These are phyloP conservation scores for Verbascum thapsus DNA, from an alignment of 257 asterid species.

Conservation along the genomic window DNA sequence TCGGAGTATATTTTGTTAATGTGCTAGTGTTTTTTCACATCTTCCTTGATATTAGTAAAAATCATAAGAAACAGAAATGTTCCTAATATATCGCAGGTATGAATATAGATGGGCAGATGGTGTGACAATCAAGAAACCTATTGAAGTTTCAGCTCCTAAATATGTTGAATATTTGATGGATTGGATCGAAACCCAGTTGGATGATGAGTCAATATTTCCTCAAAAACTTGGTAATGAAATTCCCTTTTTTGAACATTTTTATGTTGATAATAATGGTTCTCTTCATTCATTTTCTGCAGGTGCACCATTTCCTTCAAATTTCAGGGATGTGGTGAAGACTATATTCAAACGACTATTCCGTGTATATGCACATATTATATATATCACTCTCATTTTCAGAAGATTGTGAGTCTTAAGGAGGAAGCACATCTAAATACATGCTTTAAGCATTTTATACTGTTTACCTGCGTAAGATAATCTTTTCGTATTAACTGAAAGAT, in stretches of 20 bases:
- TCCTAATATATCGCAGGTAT: constrained; percentile 46
- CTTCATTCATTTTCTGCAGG: constrained; percentile 42
- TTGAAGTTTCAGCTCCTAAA: constrained; percentile 92
- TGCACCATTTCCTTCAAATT: constrained; percentile 82
- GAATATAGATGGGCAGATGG: constrained; percentile 99
- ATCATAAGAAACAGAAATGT: not conserved
- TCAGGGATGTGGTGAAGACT: constrained; percentile 76
- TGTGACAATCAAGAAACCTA: constrained; percentile 82
- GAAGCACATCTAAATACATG: constrained; percentile 89
- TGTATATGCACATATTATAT: constrained; percentile 87
- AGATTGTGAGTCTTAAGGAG: constrained; percentile 73
- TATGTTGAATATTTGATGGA: constrained; percentile 93
- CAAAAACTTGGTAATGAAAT: constrained; percentile 69
- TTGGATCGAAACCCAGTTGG: constrained; percentile 89
- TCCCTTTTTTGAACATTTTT: not conserved
- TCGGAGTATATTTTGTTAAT: not conserved
- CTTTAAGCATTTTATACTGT: constrained; percentile 76
- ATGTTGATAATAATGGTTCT: not conserved
- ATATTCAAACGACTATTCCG: constrained; percentile 81
- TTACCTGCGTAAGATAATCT: constrained; percentile 83
- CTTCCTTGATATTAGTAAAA: not conserved
- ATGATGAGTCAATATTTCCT: constrained; percentile 85
- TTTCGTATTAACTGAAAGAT: too few species aligned
- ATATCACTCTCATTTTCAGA: constrained; percentile 79
- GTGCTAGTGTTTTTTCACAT: too few species aligned